Base-by-base conservation (phyloP, 768 basidiomycete genomes). In the Lentinula sp. region DNA sequence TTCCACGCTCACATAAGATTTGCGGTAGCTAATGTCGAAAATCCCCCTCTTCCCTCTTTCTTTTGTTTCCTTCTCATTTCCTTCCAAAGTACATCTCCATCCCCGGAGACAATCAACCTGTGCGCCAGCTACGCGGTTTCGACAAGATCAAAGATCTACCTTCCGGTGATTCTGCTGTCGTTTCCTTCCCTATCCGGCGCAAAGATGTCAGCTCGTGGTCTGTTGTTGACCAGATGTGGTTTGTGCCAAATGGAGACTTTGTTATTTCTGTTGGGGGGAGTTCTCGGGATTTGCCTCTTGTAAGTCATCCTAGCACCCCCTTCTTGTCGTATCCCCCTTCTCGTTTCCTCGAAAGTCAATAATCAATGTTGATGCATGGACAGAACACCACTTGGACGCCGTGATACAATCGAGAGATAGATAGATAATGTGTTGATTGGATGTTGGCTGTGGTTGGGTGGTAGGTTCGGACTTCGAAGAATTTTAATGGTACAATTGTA, bases 181-280 rank as follows among this genome's bases (percentile, higher is more conserved):
- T 36, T 12, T 33, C 58, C n/a, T 60, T 71, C 52, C 28, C 56
- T 4, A 33, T 71, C 6, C 57, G 58, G 6, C 56, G 62, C 20
- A 62, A 65, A 41, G 67, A 68, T 49, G 33, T 64, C 20, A 63
- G 62, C 35, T 43, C 72, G 39, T 77, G 77, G 77, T 70, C 73
- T 60, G 71, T 73, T 2, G 63, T 62, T 9, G 42, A 61, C 41
- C 74, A 76, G 63, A 49, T 65, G 2, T 76, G 74, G 75, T 51
- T 53, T 7, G 62, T 73, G 16, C 75, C 75, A 6, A 42, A 63
- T 2, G 75, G 75, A 9, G 64, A 28, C 15, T 76, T 73, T 65
- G 66, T 56, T 1, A 70, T 77, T 60, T 67, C 65, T n/a, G 70
- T 71, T 9, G 77, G 76, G 6, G 60, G 62, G 10, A 65, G 64